These are phyloP conservation scores for Marasmius fiardii DNA, from an alignment of 1,284 basidiomycete genomes.

Conservation along the genomic window DNA sequence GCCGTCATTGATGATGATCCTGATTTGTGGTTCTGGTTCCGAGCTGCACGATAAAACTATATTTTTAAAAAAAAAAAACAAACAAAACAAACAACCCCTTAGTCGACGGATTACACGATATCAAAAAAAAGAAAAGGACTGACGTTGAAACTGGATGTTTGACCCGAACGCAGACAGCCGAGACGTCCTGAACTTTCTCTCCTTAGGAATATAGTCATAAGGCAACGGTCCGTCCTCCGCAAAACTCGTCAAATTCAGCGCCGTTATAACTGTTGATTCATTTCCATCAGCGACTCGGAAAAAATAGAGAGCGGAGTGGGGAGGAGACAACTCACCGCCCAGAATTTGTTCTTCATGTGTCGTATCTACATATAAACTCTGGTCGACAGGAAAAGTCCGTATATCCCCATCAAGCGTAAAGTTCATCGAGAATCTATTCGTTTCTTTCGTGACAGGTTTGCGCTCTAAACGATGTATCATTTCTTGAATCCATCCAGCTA, in stretches of 20 bases:
- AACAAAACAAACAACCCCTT: too few species aligned
- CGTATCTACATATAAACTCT: conserved; percentile 82
- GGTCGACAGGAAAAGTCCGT: too few species aligned
- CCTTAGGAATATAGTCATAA: conserved; percentile 62
- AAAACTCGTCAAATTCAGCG: conserved; percentile 72
- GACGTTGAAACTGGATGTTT: conserved; percentile 73
- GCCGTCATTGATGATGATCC: conserved; percentile 85
- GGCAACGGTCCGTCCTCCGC: conserved; percentile 68
- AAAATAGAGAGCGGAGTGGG: too few species aligned
- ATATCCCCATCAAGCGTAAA: conserved; percentile 72
- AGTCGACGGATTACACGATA: neutral
- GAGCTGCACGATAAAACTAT: conserved; percentile 58
- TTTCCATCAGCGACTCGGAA: conserved; percentile 6
- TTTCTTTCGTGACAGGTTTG: conserved; percentile 52
- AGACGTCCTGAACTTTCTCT: conserved; percentile 59
- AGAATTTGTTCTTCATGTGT: conserved; percentile 84
- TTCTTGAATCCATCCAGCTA: conserved; percentile 84
- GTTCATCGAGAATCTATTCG: conserved; percentile 77
- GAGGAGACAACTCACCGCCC: conserved; percentile 57
- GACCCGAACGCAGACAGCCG: conserved; percentile 77
- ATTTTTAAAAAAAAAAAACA: neutral
- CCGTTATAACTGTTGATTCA: conserved; percentile 52
- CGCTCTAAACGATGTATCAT: conserved; percentile 77
- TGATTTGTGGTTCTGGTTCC: conserved; percentile 58
- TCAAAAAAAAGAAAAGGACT: conserved; percentile 23